A percentile compares a stretch with the other conserved stretches of the same genome.
These are phyloP conservation scores for Amylocarpus encephaloides DNA, from an alignment of 2,329 filamentous ascomycete genomes.

Conservation along the genomic window DNA sequence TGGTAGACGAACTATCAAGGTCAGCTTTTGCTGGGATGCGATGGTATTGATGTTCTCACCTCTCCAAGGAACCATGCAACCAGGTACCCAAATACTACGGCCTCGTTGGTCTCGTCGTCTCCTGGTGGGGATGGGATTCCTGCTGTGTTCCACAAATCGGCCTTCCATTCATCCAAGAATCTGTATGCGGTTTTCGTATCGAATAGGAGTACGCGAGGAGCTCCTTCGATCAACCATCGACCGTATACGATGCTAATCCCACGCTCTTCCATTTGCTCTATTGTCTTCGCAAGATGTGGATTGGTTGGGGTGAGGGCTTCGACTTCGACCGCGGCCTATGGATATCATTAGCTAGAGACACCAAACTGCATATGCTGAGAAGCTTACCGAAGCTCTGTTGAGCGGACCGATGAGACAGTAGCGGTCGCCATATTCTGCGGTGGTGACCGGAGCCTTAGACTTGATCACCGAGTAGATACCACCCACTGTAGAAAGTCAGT, in stretches of 20 bases:
- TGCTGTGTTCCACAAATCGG: slow-evolving; percentile 86
- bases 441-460: slow-evolving; percentile 96
- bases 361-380: background rate
- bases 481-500: slow-evolving; percentile 56
- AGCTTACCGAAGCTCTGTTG: slow-evolving; percentile 77
- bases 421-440: slow-evolving; percentile 94
- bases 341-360: slow-evolving; percentile 18
- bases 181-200: slow-evolving; percentile 90
- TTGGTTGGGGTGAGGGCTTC: slow-evolving; percentile 84
- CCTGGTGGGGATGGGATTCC: slow-evolving; percentile 89
- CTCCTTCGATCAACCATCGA: slow-evolving; percentile 95
- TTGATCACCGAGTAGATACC: slow-evolving; percentile 99
- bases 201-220: slow-evolving; percentile 86
- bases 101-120: slow-evolving; percentile 94
- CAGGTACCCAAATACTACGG: slow-evolving; percentile 94
- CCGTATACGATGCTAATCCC: slow-evolving; percentile 89
- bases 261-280: slow-evolving; percentile 86
- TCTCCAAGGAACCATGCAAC: slow-evolving; percentile 98
- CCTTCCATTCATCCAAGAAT: slow-evolving; percentile 94
- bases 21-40: slow-evolving; percentile 11
- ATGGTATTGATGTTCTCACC: slow-evolving; percentile 45
- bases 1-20: slow-evolving; percentile 74
- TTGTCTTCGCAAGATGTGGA: slow-evolving; percentile 72
- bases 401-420: slow-evolving; percentile 94
- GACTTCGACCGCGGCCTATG: slow-evolving; percentile 90